Conservation (phyloP, 73 alveolate genomes). For the Tetrahymena thermophila region DNA sequence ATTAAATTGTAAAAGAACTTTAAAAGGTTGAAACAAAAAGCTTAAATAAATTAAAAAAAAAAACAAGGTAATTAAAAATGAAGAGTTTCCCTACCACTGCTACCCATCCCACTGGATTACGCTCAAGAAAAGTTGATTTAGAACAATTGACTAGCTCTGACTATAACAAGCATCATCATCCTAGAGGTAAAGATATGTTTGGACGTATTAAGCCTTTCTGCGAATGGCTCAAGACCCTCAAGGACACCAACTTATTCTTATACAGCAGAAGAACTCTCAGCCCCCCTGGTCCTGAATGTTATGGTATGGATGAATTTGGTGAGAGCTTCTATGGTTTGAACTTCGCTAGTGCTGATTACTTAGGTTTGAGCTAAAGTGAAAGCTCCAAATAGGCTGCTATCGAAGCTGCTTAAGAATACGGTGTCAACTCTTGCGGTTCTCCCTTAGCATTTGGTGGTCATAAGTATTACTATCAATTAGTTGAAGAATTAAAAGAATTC, state of each 20-base stretch:
- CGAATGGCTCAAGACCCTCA: neutral
- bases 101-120: neutral
- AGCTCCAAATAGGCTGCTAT: conserved; percentile 36
- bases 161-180: neutral
- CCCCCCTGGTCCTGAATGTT: conserved; percentile 41
- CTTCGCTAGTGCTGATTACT: conserved; percentile 42
- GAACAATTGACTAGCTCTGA: neutral
- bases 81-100: neutral
- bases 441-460: conserved; percentile 49
- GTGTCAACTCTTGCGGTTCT: conserved; percentile 45
- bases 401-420: conserved; percentile 31
- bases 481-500: conserved; percentile 37
- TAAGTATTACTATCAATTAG: conserved; percentile 22
- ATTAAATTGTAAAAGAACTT: neutral
- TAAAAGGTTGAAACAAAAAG: neutral
- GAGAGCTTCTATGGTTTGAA: conserved; percentile 37
- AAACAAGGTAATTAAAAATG: neutral
- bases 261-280: conserved; percentile 39
- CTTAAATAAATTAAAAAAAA: neutral
- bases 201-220: conserved; percentile 2
- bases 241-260: conserved; percentile 13
- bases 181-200: conserved; percentile 18
- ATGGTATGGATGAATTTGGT: conserved; percentile 49
- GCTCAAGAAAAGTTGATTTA: neutral
- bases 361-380: conserved; percentile 36